Evolutionary conservation across 2,329 filamentous ascomycete species (phyloP).

Genomic region (Gnomoniopsis smithogilvyi): DNA sequence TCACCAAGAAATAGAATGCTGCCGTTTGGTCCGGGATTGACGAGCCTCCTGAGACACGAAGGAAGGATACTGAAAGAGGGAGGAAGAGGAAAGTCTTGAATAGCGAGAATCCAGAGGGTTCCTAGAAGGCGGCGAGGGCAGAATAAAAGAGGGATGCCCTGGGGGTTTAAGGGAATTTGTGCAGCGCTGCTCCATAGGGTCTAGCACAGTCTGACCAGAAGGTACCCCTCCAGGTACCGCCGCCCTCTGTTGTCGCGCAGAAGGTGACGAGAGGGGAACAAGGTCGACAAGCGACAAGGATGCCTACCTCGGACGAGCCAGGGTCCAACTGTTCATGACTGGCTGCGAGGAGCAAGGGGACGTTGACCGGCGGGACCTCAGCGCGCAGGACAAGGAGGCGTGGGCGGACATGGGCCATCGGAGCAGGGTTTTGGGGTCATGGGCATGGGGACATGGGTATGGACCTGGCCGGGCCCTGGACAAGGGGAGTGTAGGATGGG

Average conservation of each 20-base stretch:
- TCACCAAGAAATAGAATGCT: conserved; percentile 23
- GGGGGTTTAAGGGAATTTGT: conserved; percentile 38
- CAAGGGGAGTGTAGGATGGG: background rate
- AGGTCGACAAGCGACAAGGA: conserved; percentile 13
- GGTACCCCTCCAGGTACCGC: conserved; percentile 16
- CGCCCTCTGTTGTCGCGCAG: conserved; percentile 6
- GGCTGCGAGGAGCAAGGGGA: conserved; percentile 10
- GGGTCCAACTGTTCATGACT: conserved; percentile 16
- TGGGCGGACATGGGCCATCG: background rate
- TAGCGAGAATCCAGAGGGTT: conserved; percentile 34
- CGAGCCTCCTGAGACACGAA: conserved; percentile 31
- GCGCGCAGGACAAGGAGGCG: conserved; percentile 5
- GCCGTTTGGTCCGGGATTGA: conserved; percentile 23
- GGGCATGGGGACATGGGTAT: background rate
- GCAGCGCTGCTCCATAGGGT: conserved; percentile 17
- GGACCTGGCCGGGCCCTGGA: background rate
- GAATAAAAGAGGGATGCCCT: conserved; percentile 35
- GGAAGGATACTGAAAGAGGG: conserved; percentile 30
- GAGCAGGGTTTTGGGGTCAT: background rate
- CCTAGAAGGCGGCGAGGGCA: conserved; percentile 21
- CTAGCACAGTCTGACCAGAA: conserved; percentile 14
- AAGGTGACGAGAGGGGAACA: conserved; percentile 3
- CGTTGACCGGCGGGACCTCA: conserved; percentile 17
- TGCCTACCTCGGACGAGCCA: conserved; percentile 16
- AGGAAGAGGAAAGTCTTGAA: conserved; percentile 39